Evolutionary conservation across 1,284 basidiomycete species (phyloP), one percentile per base, ranked within the genome.

Genomic region (Tetrapyrgos nigripes): DNA sequence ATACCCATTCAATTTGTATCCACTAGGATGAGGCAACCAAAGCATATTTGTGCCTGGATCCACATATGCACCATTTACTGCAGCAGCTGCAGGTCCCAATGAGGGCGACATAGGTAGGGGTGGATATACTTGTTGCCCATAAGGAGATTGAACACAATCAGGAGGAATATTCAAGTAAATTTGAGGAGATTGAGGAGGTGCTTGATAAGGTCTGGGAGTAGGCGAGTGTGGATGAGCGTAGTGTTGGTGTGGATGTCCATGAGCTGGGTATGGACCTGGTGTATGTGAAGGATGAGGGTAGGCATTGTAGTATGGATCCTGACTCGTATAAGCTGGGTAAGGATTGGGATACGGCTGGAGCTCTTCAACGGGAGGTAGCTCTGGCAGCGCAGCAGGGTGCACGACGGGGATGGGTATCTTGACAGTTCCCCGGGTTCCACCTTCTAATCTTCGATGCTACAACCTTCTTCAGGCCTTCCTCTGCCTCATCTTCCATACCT

Each of bases 331-430:
- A 2, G 52, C 27, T 33, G 47, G 53, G 44, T 57, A 55, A n/a
- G 65, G 66, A 14, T 62, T 54, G 2, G 37, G 40, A 24, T 51
- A 51, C n/a, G 50, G 50, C 21, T 56, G 17, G 49, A 43, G 55
- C 11, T 37, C 53, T 14, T 65, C 24, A 4, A 40, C 19, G 19
- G 59, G 64, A 24, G 77, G 71, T 1, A 75, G 65, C 45, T 80
- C 78, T 45, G 82, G 83, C 4, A 85, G 65, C 6, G 85, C 82
- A 24, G 76, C 68, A 3, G 87, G 87, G 68, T 92, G 88, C 21
- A 85, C 76, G 33, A 91, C 77, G n/a, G 76, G 76, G 0, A 91
- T 78, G 6, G 89, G 89, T 6, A 93, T 73, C 45, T 83, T 79
- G 1, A 92, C 70, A 26, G n/a, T n/a, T n/a, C n/a, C n/a, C n/a